Evolutionary conservation across 148 eudicot species (phyloP).

Genomic region (Cornus kousa): DNA sequence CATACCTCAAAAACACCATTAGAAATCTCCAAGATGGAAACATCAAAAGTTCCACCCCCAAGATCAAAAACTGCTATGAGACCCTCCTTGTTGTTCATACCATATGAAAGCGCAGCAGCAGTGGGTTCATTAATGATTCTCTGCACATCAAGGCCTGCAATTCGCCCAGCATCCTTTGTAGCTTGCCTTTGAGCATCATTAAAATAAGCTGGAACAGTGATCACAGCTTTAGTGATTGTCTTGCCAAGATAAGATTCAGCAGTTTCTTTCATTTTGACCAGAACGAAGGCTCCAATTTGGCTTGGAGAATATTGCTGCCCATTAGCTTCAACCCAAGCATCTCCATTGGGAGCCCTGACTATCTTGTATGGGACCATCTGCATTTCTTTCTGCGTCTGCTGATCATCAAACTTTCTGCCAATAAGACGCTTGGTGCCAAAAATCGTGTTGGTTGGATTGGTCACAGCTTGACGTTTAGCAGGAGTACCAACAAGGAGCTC

Average conservation of each 20-base stretch:
- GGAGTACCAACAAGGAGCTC: slow-evolving; percentile 56
- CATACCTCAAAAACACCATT: slow-evolving; percentile 64
- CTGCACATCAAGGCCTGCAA: slow-evolving; percentile 51
- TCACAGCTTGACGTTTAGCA: slow-evolving; percentile 56
- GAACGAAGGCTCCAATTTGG: slow-evolving; percentile 54
- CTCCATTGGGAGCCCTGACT: slow-evolving; percentile 52
- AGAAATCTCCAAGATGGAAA: slow-evolving; percentile 55
- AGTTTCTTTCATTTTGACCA: slow-evolving; percentile 60
- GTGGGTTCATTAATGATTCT: slow-evolving; percentile 61
- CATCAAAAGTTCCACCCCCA: slow-evolving; percentile 66
- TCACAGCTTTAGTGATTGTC: slow-evolving; percentile 42
- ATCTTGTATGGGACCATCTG: slow-evolving; percentile 55
- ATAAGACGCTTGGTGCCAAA: slow-evolving; percentile 55
- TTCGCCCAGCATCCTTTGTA: slow-evolving; percentile 61
- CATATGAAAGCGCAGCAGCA: slow-evolving; percentile 67
- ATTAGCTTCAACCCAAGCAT: slow-evolving; percentile 66
- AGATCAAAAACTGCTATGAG: slow-evolving; percentile 56
- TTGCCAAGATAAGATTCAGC: slow-evolving; percentile 58
- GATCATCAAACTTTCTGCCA: slow-evolving; percentile 56
- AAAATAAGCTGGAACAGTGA: slow-evolving; percentile 62
- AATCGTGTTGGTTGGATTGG: slow-evolving; percentile 48
- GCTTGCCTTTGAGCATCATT: slow-evolving; percentile 65
- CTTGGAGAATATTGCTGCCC: slow-evolving; percentile 58
- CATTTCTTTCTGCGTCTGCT: slow-evolving; percentile 55
- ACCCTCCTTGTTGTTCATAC: slow-evolving; percentile 52